Conservation (phyloP, 1,284 basidiomycete genomes). For the Irpex sp. region DNA sequence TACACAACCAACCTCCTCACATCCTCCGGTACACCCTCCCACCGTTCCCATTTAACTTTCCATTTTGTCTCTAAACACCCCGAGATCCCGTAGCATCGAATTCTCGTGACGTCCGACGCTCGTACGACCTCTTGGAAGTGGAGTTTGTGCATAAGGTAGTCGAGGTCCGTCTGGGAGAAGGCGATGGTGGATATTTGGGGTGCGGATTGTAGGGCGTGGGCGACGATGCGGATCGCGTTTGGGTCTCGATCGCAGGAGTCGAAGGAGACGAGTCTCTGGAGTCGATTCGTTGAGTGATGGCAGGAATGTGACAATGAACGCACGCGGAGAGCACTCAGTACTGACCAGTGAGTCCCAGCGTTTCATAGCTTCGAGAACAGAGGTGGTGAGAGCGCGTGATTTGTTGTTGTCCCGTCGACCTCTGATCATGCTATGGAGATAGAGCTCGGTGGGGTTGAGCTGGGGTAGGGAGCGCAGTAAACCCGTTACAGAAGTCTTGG, state of each 20-base stretch:
- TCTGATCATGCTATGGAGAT: not conserved
- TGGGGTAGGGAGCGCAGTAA: not conserved
- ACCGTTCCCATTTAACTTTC: not conserved
- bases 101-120: not conserved
- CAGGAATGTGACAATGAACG: not conserved
- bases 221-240: not conserved
- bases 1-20: not conserved
- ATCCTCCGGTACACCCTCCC: not conserved
- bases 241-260: not conserved
- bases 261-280: not conserved
- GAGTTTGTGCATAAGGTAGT: not conserved
- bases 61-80: not conserved
- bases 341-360: not conserved
- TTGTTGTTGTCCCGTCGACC: not conserved
- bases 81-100: not conserved
- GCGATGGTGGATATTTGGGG: not conserved
- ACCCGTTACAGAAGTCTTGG: not conserved
- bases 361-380: not conserved
- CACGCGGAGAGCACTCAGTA: not conserved
- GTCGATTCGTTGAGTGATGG: not conserved
- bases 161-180: not conserved
- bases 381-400: not conserved
- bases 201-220: not conserved
- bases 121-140: not conserved
- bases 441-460: not conserved